phyloP scores from a whole-genome alignment of 495 filamentous ascomycete species.

The Bathelium albidoporum region DNA sequence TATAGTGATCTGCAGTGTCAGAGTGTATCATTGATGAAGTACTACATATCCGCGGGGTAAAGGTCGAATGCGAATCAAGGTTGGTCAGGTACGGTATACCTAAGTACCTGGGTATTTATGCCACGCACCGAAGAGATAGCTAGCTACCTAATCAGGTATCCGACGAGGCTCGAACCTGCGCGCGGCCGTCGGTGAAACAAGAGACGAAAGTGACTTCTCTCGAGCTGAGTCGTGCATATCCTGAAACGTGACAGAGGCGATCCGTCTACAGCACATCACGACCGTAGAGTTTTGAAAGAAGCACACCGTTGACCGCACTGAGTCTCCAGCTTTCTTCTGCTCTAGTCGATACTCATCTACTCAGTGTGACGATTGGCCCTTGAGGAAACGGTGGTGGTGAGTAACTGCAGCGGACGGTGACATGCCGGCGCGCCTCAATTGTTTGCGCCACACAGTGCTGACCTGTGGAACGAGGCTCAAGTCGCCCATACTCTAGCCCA shows the following conservation, averaged over 20 bases:
- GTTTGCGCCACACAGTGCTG: not conserved
- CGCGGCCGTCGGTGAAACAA: no score
- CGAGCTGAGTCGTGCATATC: no score
- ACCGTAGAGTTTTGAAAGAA: not conserved
- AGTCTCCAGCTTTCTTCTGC: not conserved
- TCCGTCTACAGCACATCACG: no score
- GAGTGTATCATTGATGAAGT: not conserved
- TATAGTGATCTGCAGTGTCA: not conserved
- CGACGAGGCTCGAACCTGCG: no score
- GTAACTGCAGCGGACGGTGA: not conserved
- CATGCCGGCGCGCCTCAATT: not conserved
- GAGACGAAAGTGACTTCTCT: no score
- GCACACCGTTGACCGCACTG: not conserved
- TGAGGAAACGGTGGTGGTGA: not conserved
- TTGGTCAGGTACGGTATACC: not conserved
- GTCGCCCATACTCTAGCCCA: no score
- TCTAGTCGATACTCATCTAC: not conserved
- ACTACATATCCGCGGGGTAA: not conserved
- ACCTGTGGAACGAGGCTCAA: not conserved
- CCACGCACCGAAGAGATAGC: no score
- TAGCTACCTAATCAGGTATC: no score
- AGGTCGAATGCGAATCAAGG: not conserved
- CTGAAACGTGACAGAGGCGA: no score
- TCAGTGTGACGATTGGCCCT: not conserved
- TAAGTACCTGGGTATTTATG: not conserved